Evolutionary conservation across 306 rosid species (phyloP).

Genomic region (Cicer judaicum): DNA sequence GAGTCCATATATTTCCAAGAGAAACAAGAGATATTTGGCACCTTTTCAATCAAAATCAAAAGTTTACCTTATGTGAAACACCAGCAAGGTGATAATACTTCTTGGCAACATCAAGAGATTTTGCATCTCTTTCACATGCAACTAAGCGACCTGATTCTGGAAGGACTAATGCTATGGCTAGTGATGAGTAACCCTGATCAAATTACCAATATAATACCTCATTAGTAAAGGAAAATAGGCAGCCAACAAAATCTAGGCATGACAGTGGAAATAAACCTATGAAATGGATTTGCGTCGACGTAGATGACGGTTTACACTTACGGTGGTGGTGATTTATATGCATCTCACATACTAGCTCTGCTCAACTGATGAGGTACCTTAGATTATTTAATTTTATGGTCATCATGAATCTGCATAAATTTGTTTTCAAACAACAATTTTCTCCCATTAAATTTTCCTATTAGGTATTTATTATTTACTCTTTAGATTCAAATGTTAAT

Average conservation of each 20-base stretch:
- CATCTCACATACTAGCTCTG: no score
- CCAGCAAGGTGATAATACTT: constrained; percentile 80
- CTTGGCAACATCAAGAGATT: constrained; percentile 79
- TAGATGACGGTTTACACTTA: no score
- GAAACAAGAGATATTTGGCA: constrained; percentile 15
- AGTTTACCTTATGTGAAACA: constrained; percentile 83
- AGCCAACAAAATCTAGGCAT: background rate
- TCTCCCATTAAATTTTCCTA: background rate
- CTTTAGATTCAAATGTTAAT: background rate
- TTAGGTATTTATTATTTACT: constrained; percentile 4
- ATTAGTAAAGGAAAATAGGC: constrained; percentile 17
- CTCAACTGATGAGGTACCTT: constrained; percentile 16
- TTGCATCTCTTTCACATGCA: constrained; percentile 89
- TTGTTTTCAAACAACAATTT: background rate
- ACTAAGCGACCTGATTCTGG: constrained; percentile 89
- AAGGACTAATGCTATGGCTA: constrained; percentile 85
- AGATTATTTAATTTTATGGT: background rate
- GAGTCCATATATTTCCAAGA: constrained; percentile 10
- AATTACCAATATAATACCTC: constrained; percentile 33
- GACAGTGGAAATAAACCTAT: constrained; percentile 12
- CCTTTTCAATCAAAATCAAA: constrained; percentile 38
- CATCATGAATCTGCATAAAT: background rate
- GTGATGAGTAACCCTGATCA: constrained; percentile 88
- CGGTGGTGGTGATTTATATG: no score
- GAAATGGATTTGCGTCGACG: background rate